phyloP scores from a whole-genome alignment of 345 rosid genomes.

The Schrenkiella parvula region DNA sequence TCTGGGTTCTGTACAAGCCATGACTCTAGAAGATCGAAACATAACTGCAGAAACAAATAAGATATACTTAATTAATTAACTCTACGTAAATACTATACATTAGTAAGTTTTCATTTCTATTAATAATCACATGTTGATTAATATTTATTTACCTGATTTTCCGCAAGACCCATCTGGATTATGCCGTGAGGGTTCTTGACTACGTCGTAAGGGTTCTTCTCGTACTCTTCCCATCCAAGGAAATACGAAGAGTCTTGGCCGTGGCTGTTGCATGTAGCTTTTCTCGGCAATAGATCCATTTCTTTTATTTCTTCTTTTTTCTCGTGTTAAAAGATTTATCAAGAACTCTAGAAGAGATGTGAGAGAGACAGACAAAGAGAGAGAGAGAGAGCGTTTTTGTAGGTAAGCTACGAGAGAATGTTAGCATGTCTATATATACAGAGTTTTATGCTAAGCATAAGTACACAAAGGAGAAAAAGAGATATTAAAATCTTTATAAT shows the following conservation, averaged over 20 bases:
- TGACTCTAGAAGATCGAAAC: constrained; percentile 57
- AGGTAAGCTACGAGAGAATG: constrained; percentile 13
- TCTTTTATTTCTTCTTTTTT: not conserved
- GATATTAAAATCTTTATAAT: too few species aligned
- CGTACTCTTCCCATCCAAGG: constrained; percentile 42
- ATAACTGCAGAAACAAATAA: constrained; percentile 39
- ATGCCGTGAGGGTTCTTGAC: constrained; percentile 57
- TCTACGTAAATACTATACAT: not conserved
- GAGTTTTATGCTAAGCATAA: constrained; percentile 13
- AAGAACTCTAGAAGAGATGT: not conserved
- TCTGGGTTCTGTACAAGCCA: constrained; percentile 64
- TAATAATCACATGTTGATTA: not conserved
- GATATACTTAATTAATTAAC: not conserved
- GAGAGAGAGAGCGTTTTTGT: constrained; percentile 7
- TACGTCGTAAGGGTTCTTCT: constrained; percentile 62
- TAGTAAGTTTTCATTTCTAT: not conserved
- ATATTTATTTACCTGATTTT: constrained; percentile 49
- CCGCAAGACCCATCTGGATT: constrained; percentile 82
- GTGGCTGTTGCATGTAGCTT: constrained; percentile 57
- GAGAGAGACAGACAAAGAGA: not conserved
- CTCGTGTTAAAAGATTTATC: not conserved
- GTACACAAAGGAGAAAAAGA: not conserved
- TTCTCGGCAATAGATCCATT: constrained; percentile 53
- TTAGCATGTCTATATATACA: constrained; percentile 18
- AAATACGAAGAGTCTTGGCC: constrained; percentile 78